These are phyloP conservation scores for Cunninghamia lanceolata DNA, from an alignment of 75 land plant genomes.

Conservation along the genomic window DNA sequence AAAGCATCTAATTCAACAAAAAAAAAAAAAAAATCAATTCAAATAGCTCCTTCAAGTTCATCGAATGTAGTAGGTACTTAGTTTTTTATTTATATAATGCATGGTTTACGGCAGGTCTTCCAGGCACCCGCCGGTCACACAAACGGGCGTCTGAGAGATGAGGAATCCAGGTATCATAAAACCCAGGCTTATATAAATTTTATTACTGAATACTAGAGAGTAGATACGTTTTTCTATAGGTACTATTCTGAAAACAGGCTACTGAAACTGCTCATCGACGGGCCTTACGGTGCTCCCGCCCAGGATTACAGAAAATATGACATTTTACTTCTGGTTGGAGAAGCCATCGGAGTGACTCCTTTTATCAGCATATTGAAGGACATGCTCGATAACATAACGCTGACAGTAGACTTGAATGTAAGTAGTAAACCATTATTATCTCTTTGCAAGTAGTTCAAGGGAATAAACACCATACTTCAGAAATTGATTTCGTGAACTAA, in stretches of 20 bases:
- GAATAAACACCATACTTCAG: no score
- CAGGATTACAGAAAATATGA: constrained; percentile 93
- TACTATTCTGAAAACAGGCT: constrained; percentile 13
- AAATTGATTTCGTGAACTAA: no score
- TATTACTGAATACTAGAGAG: no score
- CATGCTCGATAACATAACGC: constrained; percentile 35
- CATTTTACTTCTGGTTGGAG: constrained; percentile 84
- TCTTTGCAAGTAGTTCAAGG: not conserved
- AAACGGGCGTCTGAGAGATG: constrained; percentile 64
- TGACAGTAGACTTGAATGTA: constrained; percentile 33
- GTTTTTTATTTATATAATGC: no score
- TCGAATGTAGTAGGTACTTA: not conserved
- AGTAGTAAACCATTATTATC: not conserved
- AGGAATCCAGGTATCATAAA: constrained; percentile 16
- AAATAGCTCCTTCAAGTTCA: no score
- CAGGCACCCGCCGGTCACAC: constrained; percentile 53
- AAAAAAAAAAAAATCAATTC: no score
- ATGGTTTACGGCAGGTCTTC: constrained; percentile 16
- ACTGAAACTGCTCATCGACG: constrained; percentile 85
- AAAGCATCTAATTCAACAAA: no score
- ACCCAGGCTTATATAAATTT: no score
- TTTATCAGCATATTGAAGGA: constrained; percentile 77
- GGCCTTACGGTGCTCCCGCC: constrained; percentile 97
- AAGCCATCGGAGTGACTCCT: constrained; percentile 89
- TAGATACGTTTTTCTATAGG: no score